phyloP scores from a whole-genome alignment of 768 basidiomycete species.

The Trametes gibbosa region DNA sequence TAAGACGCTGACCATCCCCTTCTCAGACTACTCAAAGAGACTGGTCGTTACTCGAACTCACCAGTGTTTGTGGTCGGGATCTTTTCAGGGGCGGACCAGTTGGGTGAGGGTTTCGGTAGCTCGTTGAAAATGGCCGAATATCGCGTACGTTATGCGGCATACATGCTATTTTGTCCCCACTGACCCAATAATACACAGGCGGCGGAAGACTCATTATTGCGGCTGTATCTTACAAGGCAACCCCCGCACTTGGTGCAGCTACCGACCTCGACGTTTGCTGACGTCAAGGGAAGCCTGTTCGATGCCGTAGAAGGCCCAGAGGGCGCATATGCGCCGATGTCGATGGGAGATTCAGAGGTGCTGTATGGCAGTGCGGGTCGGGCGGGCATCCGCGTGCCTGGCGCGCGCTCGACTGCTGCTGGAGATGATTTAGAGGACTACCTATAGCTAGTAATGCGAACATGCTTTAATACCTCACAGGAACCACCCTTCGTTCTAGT shows the following conservation, averaged over 20 bases:
- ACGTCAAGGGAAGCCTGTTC: conserved; percentile 53
- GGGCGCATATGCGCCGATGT: conserved; percentile 49
- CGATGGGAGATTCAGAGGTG: conserved; percentile 61
- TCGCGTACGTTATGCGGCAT: conserved; percentile 50
- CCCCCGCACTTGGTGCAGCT: conserved; percentile 66
- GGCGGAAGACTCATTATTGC: conserved; percentile 80
- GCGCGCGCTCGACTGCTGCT: conserved; percentile 18
- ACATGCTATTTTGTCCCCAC: background rate
- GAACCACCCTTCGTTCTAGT: background rate
- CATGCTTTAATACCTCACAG: conserved; percentile 14
- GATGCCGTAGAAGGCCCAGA: conserved; percentile 37
- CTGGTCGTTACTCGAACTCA: conserved; percentile 85
- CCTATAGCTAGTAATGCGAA: conserved; percentile 23
- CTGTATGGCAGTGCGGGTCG: conserved; percentile 68
- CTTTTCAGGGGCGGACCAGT: conserved; percentile 76
- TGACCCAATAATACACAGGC: conserved; percentile 45
- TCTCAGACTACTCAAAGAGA: conserved; percentile 81
- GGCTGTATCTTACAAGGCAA: conserved; percentile 78
- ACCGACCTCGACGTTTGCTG: conserved; percentile 73
- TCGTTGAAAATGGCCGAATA: conserved; percentile 95
- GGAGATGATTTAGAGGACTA: conserved; percentile 23
- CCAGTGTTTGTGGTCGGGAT: conserved; percentile 97
- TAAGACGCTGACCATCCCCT: background rate
- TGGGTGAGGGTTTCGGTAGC: conserved; percentile 93
- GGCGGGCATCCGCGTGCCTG: conserved; percentile 30